These are phyloP conservation scores for Aschersonia sp. DNA, from an alignment of 2,329 filamentous ascomycete species.

Conservation along the genomic window DNA sequence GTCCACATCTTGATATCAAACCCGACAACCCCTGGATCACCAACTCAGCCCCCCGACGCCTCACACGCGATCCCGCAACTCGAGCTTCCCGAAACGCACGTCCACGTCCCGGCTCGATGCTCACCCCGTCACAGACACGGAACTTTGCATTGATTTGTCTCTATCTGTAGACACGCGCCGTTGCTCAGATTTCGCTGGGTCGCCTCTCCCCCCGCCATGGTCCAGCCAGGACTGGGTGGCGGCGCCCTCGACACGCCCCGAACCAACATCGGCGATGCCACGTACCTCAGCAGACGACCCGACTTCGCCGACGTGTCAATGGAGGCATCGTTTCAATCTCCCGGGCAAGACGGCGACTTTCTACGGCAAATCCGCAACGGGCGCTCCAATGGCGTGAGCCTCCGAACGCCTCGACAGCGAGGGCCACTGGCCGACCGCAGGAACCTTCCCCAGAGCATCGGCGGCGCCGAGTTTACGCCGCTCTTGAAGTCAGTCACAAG, in stretches of 20 bases:
- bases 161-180: neutral
- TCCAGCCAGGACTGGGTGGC: conserved; percentile 44
- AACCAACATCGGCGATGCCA: conserved; percentile 72
- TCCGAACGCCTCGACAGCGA: conserved; percentile 60
- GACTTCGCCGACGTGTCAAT: conserved; percentile 70
- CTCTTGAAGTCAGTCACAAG: conserved; percentile 68
- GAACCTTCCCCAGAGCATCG: conserved; percentile 52
- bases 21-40: too few relatives aligned
- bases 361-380: conserved; percentile 61
- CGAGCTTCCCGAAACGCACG: too few relatives aligned
- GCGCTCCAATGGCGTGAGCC: conserved; percentile 36
- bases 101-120: too few relatives aligned
- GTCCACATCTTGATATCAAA: too few relatives aligned
- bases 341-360: conserved; percentile 53
- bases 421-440: conserved; percentile 56
- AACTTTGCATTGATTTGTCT: neutral
- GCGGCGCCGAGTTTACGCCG: conserved; percentile 78
- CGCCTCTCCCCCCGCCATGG: conserved; percentile 32
- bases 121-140: too few relatives aligned
- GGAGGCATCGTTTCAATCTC: conserved; percentile 76
- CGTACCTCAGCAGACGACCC: conserved; percentile 54
- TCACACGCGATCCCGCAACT: too few relatives aligned
- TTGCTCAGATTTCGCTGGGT: neutral
- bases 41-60: too few relatives aligned
- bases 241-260: conserved; percentile 69